A percentile compares a stretch with the other conserved stretches of the same genome.
These are phyloP conservation scores for Talaromyces sp. DNA, from an alignment of 2,329 filamentous ascomycete genomes.

Conservation along the genomic window DNA sequence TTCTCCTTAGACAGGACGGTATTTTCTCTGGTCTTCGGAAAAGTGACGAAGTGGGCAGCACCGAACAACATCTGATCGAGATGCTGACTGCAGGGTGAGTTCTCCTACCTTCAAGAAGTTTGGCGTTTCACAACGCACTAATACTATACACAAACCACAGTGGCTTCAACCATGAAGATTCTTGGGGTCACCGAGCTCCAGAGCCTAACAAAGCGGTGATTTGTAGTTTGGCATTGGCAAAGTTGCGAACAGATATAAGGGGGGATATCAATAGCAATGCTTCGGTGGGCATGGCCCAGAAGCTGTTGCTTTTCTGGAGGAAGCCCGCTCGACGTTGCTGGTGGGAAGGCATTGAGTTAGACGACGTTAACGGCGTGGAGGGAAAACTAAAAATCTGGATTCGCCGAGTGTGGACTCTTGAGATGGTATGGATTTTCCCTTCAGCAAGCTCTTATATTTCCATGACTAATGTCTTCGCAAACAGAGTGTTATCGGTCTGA, in stretches of 20 bases:
- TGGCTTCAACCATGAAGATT: conserved; percentile 92
- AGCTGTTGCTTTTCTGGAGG: conserved; percentile 93
- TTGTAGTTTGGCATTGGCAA: conserved; percentile 88
- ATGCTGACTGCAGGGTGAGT: conserved; percentile 97
- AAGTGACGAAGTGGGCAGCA: conserved; percentile 92
- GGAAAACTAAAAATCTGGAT: conserved; percentile 98
- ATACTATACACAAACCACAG: conserved; percentile 43
- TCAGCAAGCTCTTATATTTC: conserved; percentile 18
- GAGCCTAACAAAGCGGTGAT: conserved; percentile 98
- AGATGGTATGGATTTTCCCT: conserved; percentile 61
- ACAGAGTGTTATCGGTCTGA: conserved; percentile 78
- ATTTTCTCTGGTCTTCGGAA: conserved; percentile 95
- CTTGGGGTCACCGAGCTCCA: conserved; percentile 93
- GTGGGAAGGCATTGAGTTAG: conserved; percentile 96
- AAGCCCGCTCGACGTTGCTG: conserved; percentile 95
- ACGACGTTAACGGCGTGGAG: conserved; percentile 82
- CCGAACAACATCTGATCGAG: conserved; percentile 96
- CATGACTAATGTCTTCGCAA: background rate
- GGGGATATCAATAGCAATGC: conserved; percentile 68
- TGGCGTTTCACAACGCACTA: background rate
- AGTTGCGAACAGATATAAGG: conserved; percentile 83
- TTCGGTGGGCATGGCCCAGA: conserved; percentile 96
- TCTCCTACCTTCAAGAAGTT: background rate
- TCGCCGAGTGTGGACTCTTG: conserved; percentile 92
- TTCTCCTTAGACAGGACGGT: conserved; percentile 81